These are phyloP conservation scores for Nannizzia gypsea DNA, from an alignment of 2,329 filamentous ascomycete genomes.

Conservation along the genomic window DNA sequence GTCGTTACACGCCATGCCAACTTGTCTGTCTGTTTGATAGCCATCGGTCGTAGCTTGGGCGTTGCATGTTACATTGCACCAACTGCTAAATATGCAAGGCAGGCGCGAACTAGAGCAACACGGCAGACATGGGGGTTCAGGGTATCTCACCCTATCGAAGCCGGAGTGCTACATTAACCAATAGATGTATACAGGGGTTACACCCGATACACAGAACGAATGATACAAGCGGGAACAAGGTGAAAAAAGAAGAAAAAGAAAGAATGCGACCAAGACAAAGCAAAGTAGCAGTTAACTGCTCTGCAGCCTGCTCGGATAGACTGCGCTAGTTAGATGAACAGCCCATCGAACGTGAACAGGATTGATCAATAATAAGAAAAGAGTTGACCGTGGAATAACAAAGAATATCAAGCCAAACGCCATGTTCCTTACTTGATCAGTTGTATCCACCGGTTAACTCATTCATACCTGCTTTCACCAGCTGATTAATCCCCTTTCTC, in stretches of 20 bases:
- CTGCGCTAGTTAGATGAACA: neutral
- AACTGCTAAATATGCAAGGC: neutral
- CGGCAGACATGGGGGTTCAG: neutral
- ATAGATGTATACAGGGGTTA: neutral
- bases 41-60: neutral
- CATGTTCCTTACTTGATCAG: neutral
- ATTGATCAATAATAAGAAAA: neutral
- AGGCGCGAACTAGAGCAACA: neutral
- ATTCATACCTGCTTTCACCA: constrained; percentile 47
- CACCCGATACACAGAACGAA: neutral
- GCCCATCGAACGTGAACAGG: neutral
- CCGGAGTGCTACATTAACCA: neutral
- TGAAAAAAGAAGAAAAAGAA: neutral
- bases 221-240: neutral
- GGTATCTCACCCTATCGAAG: neutral
- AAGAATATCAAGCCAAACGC: neutral
- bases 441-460: neutral
- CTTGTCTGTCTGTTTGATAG: neutral
- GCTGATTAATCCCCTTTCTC: constrained; percentile 66
- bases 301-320: neutral
- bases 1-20: neutral
- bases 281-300: neutral
- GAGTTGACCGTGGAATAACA: neutral
- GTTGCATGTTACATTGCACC: neutral
- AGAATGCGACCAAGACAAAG: neutral